Percentiles rank a stretch among this genome's conserved stretches.
phyloP scores from a whole-genome alignment of 2,329 filamentous ascomycete genomes.

The Trichoderma asperellum region DNA sequence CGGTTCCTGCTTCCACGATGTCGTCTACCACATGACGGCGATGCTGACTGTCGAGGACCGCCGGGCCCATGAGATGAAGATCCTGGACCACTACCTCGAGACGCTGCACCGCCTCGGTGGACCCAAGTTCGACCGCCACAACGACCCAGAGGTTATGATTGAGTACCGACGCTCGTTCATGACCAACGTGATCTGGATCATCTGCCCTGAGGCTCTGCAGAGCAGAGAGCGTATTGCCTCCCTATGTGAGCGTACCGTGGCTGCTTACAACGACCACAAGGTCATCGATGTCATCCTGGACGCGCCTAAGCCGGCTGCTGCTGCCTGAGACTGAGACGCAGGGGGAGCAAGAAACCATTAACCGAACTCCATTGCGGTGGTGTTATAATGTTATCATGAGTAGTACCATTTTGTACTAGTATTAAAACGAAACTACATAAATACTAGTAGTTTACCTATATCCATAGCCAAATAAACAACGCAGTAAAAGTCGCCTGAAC shows the following conservation, averaged over 20 bases:
- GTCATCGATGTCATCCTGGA: conserved; percentile 16
- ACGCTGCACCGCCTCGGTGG: conserved; percentile 17
- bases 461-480: neutral
- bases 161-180: conserved; percentile 18
- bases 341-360: neutral
- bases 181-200: conserved; percentile 19
- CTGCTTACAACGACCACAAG: conserved; percentile 17
- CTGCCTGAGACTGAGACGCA: conserved; percentile 5
- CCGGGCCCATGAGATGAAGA: conserved; percentile 15
- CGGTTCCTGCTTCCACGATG: conserved; percentile 20
- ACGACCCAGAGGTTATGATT: conserved; percentile 17
- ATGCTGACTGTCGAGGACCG: conserved; percentile 17
- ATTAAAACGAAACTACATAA: neutral
- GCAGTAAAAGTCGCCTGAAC: neutral
- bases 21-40: conserved; percentile 23
- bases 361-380: neutral
- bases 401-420: neutral
- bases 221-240: neutral
- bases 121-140: conserved; percentile 19
- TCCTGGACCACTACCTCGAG: conserved; percentile 16
- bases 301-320: conserved; percentile 5
- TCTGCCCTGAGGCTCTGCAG: conserved; percentile 10
- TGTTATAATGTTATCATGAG: neutral
- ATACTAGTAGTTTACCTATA: too few relatives aligned
- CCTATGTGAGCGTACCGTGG: conserved; percentile 11